Base-by-base conservation (phyloP, 1,284 basidiomycete species). In the Microbotryum violaceum region DNA sequence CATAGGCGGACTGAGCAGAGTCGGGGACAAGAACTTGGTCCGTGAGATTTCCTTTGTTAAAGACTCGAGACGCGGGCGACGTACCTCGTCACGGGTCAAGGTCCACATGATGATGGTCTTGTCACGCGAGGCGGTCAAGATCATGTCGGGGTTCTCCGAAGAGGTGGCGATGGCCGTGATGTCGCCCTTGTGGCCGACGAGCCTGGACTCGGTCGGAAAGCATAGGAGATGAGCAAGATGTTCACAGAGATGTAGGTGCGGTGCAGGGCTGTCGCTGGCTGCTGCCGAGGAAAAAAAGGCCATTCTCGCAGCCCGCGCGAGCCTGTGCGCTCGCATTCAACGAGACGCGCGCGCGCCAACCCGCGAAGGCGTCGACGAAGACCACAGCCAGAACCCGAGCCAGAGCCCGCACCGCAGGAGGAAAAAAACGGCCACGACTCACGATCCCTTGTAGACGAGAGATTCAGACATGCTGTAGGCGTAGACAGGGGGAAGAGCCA, bases 21-120 rank as follows among this genome's bases (percentile, higher is more conserved):
- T 46, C 37, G 16, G 2, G 16, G 16, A 42, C 37, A 6, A 42
- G 4, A 2, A 14, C 4, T 12, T 4, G 6, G 37, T 42, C 37
- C 9, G 14, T 18, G 37, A 5, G 37, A 3, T 3, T 2, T 29
- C 47, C 12, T 7, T n/a, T 16, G 7, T 12, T 1, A 2, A 31
- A 25, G 44, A 25, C 25, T 49, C 2, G 31, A 9, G 6, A 45
- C 4, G 12, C 18, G 20, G 10, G 8, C 44, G 20, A 59, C 65
- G 42, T 31, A 71, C 70, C 65, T 98, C 94, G 71, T 96, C 91
- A 70, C 96, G 91, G 71, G 92, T 94, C 74, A 99, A 83, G 78
- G 93, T 88, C 96, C 96, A 99, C 77, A 97, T 92, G 76, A 99
- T 97, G 82, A 98, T 90, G 67, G 92, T 97, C 85, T 97, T 97